A percentile compares a stretch with the other conserved stretches of the same genome.
Conservation (phyloP, 805 yeast species). For the Teunomyces aglyptinius region DNA sequence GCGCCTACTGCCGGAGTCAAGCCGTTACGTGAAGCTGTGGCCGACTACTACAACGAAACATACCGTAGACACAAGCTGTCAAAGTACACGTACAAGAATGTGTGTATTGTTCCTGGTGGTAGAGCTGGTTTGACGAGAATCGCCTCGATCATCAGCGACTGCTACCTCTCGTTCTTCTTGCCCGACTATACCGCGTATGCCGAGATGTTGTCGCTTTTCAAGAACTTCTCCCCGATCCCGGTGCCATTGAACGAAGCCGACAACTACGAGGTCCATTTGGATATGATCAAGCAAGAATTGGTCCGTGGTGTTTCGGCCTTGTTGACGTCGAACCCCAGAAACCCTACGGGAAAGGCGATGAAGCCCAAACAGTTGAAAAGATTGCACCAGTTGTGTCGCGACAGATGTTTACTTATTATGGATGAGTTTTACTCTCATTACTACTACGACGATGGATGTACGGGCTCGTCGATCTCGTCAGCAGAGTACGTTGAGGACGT, state of each 20-base stretch:
- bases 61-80: conserved; percentile 48
- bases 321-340: conserved; percentile 59
- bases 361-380: conserved; percentile 44
- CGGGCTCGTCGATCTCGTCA: conserved; percentile 51
- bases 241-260: conserved; percentile 59
- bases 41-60: conserved; percentile 52
- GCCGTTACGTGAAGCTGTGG: conserved; percentile 56
- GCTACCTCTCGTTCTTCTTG: conserved; percentile 56
- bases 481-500: conserved; percentile 55
- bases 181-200: conserved; percentile 68
- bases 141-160: conserved; percentile 58
- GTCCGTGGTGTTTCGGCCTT: conserved; percentile 57
- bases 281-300: conserved; percentile 50
- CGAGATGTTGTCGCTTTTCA: conserved; percentile 60
- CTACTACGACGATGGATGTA: conserved; percentile 53
- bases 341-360: conserved; percentile 59
- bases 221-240: conserved; percentile 62
- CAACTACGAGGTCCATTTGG: conserved; percentile 54
- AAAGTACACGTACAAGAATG: conserved; percentile 59
- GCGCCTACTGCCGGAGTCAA: conserved; percentile 60
- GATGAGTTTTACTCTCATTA: conserved; percentile 63
- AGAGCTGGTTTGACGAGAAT: conserved; percentile 62
- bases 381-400: conserved; percentile 53
- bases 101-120: conserved; percentile 64
- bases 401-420: conserved; percentile 56